Evolutionary conservation across 345 rosid species (phyloP), one percentile per base, ranked within the genome.

Genomic region (Excoecaria agallocha): DNA sequence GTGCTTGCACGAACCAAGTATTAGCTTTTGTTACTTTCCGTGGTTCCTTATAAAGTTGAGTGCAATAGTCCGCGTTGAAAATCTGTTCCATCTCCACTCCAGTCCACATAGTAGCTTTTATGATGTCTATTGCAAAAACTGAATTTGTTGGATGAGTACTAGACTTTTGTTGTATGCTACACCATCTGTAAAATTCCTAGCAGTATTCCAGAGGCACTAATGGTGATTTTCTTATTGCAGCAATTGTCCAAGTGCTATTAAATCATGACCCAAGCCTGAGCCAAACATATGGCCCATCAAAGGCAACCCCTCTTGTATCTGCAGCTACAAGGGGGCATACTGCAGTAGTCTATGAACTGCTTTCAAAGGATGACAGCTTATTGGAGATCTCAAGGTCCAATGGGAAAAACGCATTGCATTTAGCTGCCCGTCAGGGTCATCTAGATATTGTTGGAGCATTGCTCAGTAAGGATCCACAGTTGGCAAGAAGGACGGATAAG

Each of bases 321-420:
- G 98, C 99, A 16, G 94, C 99, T 68, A 85, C 87, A 74, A 87
- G 92, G 82, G 99, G 99, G 46, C 98, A 95, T 80, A 87, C 92
- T 63, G 88, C 86, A 70, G 97, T 95, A 12, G 98, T 95, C 69
- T 84, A 82, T 76, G 94, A 91, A 79, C 82, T 95, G 56, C 84
- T 95, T 69, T 86, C 90, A 39, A 93, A 89, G 80, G 96, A 94
- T 72, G 87, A 85, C 75, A 79, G 89, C 84, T 85, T 95, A 82
- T 76, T 95, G 39, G 96, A 90, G 69, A 81, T 83, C 66, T 71
- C 97, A 24, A 89, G 89, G 82, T 87, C 98, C 43, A 95, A 95
- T 77, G 91, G 96, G 67, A 95, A 89, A 82, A 91, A 95, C 63
- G 97, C 96, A 0, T 83, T 95, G 88, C 99, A 95, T 86, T 82